Base-by-base conservation (phyloP, 257 asterid species). In the Capsicum chinense region DNA sequence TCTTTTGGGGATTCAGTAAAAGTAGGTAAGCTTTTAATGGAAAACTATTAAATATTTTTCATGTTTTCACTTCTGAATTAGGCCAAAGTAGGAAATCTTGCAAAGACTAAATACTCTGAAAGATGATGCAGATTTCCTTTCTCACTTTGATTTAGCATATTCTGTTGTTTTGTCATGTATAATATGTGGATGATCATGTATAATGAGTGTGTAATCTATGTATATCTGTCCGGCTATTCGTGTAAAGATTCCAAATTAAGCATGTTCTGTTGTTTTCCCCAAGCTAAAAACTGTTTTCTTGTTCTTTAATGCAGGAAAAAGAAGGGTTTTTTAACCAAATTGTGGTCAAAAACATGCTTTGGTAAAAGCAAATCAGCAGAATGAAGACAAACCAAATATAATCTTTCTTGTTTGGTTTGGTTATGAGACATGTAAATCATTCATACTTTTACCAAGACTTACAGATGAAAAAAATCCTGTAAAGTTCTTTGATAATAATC, bases 251-350 rank as follows among this genome's bases (percentile, higher is more conserved):
- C 42, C 42, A 39, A 39, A 39, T 39, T 39, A 39, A 2, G 42
- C 42, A 39, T 39, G 5, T 39, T 39, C 42, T 39, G 42, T 2
- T 39, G 42, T 39, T 39, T 39, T 39, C 5, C 42, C 42, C 71
- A 33, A 33, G 19, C 33, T 69, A 70, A 44, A 44, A 44, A 2
- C 2, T 70, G 56, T 2, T 42, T 5, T 70, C 42, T 50, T 74
- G 4, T 21, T 52, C 37, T 74, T 11, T 21, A 74, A 63, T 92
- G 91, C 94, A 92, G 97, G 92, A 91, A 79, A 87, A 86, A 67
- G 68, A 79, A 39, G 15, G 90, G 94, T 5, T 69, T 86, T 14
- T 62, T 80, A 6, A 68, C 73, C 35, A 90, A 86, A 82, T 89
- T 91, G 71, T 90, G 87, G 86, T 85, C 89, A 14, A 86, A 89